Conservation (phyloP, 1,284 basidiomycete species). For the Cryptococcus maquisensis region DNA sequence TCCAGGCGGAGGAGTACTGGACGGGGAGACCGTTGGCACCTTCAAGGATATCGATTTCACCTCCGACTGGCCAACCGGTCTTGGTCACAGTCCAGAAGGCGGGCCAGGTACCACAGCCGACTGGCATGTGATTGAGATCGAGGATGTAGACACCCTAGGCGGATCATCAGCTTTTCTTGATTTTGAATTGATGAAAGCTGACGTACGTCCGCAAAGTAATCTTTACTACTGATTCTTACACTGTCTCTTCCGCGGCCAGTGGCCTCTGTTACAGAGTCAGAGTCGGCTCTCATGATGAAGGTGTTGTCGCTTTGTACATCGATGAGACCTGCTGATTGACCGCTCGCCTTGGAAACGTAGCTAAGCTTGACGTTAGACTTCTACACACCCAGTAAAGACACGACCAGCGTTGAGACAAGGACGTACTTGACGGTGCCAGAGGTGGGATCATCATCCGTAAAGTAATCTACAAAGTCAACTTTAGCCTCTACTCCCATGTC, state of each 20-base stretch:
- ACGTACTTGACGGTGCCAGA: slow-evolving; percentile 37
- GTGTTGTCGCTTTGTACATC: slow-evolving; percentile 18
- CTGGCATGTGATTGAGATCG: slow-evolving; percentile 46
- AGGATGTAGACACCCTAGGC: slow-evolving; percentile 39
- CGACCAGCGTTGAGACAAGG: neutral
- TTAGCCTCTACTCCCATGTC: neutral
- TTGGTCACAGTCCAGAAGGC: slow-evolving; percentile 62
- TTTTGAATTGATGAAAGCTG: too few species aligned
- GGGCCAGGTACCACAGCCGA: slow-evolving; percentile 56
- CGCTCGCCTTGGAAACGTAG: slow-evolving; percentile 34
- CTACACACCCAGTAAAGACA: slow-evolving; percentile 8
- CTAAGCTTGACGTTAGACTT: slow-evolving; percentile 12
- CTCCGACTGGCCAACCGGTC: slow-evolving; percentile 63
- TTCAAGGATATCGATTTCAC: slow-evolving; percentile 85
- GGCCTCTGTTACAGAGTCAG: slow-evolving; percentile 31
- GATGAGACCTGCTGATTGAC: slow-evolving; percentile 21
- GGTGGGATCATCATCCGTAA: slow-evolving; percentile 38
- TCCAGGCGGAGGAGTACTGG: slow-evolving; percentile 24
- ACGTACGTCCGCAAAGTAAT: slow-evolving; percentile 40
- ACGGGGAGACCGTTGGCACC: slow-evolving; percentile 57
- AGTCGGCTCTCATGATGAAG: slow-evolving; percentile 35
- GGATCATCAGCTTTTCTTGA: neutral
- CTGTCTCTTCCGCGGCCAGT: slow-evolving; percentile 40
- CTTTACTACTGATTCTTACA: slow-evolving; percentile 40
- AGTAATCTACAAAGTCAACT: slow-evolving; percentile 24